A percentile compares a stretch with the other conserved stretches of the same genome.
These are phyloP conservation scores for Kurtzmaniella quercitrusa DNA, from an alignment of 1,139 yeast species.

Conservation along the genomic window DNA sequence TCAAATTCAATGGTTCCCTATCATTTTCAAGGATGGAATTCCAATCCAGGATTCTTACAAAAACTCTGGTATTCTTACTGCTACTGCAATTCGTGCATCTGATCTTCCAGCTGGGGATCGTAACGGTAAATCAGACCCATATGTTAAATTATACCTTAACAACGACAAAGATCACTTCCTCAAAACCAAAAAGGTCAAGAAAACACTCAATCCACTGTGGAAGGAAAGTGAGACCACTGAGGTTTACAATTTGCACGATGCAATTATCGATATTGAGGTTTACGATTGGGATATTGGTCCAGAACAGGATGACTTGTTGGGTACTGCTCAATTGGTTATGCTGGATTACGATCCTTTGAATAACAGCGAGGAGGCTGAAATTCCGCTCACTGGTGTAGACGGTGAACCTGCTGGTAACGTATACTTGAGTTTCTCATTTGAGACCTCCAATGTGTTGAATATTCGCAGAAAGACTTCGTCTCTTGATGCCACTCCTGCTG, in stretches of 20 bases:
- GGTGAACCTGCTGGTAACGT: slow-evolving; percentile 56
- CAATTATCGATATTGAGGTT: slow-evolving; percentile 54
- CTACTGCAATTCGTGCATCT: slow-evolving; percentile 63
- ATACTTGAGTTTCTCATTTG: slow-evolving; percentile 56
- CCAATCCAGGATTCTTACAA: slow-evolving; percentile 75
- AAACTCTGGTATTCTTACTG: slow-evolving; percentile 70
- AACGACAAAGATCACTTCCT: slow-evolving; percentile 53
- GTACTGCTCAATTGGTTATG: slow-evolving; percentile 59
- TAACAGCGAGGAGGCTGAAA: slow-evolving; percentile 44
- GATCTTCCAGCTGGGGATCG: slow-evolving; percentile 79
- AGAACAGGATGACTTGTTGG: slow-evolving; percentile 76
- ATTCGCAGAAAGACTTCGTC: slow-evolving; percentile 38
- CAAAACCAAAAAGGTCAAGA: slow-evolving; percentile 79
- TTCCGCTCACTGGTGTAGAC: slow-evolving; percentile 54
- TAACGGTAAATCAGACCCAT: slow-evolving; percentile 93
- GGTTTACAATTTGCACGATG: slow-evolving; percentile 58
- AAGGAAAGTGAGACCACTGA: slow-evolving; percentile 57
- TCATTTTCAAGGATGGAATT: slow-evolving; percentile 49
- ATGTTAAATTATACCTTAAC: slow-evolving; percentile 61
- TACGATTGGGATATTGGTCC: slow-evolving; percentile 94
- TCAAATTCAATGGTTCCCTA: slow-evolving; percentile 77
- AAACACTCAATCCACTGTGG: slow-evolving; percentile 86
- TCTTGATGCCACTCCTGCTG: slow-evolving; percentile 23
- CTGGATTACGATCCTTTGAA: slow-evolving; percentile 57
- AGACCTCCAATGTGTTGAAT: slow-evolving; percentile 63